phyloP scores from a whole-genome alignment of 2,329 filamentous ascomycete genomes.

The Talaromyces albobiverticillius region DNA sequence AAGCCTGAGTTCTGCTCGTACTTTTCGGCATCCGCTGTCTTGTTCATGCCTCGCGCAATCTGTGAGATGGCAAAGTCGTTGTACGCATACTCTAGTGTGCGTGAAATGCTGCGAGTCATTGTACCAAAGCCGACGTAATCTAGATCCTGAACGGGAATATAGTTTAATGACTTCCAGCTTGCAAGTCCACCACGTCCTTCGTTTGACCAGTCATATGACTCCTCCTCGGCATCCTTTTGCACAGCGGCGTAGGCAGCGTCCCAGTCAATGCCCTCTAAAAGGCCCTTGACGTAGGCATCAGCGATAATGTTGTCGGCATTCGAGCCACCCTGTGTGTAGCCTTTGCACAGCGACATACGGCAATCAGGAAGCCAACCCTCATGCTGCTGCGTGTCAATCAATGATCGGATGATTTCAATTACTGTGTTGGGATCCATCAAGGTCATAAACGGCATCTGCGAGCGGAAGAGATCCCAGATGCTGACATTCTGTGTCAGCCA shows the following conservation, averaged over 20 bases:
- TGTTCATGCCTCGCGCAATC: constrained; percentile 56
- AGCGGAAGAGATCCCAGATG: constrained; percentile 64
- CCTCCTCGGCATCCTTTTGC: constrained; percentile 65
- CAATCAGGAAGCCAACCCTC: constrained; percentile 31
- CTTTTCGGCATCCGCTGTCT: constrained; percentile 47
- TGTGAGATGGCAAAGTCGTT: constrained; percentile 65
- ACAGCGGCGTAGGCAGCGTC: constrained; percentile 63
- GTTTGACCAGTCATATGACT: constrained; percentile 66
- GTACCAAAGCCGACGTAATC: constrained; percentile 64
- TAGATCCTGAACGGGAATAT: constrained; percentile 66
- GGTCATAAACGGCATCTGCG: constrained; percentile 34
- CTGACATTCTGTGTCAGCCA: constrained; percentile 3
- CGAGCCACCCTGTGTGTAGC: constrained; percentile 66
- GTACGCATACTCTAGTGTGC: constrained; percentile 73
- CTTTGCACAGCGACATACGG: constrained; percentile 31
- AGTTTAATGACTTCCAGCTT: constrained; percentile 66
- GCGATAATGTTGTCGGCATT: constrained; percentile 67
- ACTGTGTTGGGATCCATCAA: constrained; percentile 26
- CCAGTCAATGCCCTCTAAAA: constrained; percentile 62
- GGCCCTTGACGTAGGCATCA: constrained; percentile 64
- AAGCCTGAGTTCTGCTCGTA: constrained; percentile 41
- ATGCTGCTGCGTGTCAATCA: constrained; percentile 29
- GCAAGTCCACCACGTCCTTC: constrained; percentile 66
- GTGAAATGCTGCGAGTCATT: constrained; percentile 65
- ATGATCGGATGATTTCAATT: constrained; percentile 26